Conservation (phyloP, 305 asterid genomes). For the Andrographis paniculata region DNA sequence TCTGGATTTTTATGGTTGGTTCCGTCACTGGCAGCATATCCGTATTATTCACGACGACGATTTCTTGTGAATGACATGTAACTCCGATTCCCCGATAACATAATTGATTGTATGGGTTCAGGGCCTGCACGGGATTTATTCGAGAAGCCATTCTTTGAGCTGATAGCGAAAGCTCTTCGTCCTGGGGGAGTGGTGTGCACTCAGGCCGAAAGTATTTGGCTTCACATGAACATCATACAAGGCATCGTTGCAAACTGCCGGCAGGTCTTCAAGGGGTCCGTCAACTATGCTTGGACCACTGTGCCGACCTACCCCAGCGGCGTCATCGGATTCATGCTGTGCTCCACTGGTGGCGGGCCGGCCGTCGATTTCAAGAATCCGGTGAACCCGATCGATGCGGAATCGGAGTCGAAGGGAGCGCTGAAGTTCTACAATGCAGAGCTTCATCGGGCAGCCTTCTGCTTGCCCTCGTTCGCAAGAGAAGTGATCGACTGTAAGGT, state of each 20-base stretch:
- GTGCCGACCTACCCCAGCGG: constrained; percentile 92
- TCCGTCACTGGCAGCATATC: too few relatives aligned
- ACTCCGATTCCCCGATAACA: too few relatives aligned
- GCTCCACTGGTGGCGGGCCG: constrained; percentile 36
- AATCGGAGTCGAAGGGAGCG: constrained; percentile 31
- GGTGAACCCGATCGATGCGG: constrained; percentile 31
- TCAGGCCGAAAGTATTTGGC: constrained; percentile 99
- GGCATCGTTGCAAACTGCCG: constrained; percentile 79
- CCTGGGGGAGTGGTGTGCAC: constrained; percentile 97
- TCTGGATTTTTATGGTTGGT: too few relatives aligned
- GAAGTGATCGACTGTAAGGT: constrained; percentile 71
- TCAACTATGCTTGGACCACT: constrained; percentile 96
- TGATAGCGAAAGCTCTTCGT: constrained; percentile 83
- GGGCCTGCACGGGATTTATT: constrained; percentile 98
- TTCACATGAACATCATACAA: constrained; percentile 97
- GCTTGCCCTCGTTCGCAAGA: constrained; percentile 85
- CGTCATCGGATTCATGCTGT: constrained; percentile 48
- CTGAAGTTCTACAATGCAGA: constrained; percentile 42
- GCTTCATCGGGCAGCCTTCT: constrained; percentile 84
- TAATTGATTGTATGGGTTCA: too few relatives aligned
- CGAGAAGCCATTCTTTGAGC: constrained; percentile 84
- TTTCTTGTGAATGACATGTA: too few relatives aligned
- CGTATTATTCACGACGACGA: too few relatives aligned
- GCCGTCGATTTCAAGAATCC: constrained; percentile 34
- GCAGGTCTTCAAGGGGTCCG: constrained; percentile 91